These are phyloP conservation scores for Tillandsia fasciculata DNA, from an alignment of 176 grass and related monocot species.

Conservation along the genomic window DNA sequence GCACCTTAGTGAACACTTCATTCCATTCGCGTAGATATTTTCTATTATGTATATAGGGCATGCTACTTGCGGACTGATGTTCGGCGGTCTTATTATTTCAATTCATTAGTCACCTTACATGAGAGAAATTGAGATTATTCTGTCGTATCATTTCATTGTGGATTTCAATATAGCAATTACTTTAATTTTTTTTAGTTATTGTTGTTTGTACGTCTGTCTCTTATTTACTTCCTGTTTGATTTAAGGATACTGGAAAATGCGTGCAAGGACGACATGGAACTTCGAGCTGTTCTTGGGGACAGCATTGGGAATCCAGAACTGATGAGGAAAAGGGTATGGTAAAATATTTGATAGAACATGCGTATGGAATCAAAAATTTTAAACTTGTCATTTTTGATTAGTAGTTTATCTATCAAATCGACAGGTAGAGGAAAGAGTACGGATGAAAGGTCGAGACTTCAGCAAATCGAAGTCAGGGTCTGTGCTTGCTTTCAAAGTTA, in stretches of 20 bases:
- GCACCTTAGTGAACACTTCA: too few relatives aligned
- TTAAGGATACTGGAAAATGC: constrained; percentile 83
- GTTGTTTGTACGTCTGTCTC: not conserved
- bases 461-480: constrained; percentile 64
- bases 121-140: too few relatives aligned
- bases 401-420: not conserved
- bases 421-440: constrained; percentile 79
- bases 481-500: constrained; percentile 76
- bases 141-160: not conserved
- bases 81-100: too few relatives aligned
- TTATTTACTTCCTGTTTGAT: constrained; percentile 1
- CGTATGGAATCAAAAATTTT: not conserved
- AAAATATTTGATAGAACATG: not conserved
- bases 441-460: constrained; percentile 66
- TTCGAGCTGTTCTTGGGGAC: constrained; percentile 76
- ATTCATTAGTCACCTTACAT: too few relatives aligned
- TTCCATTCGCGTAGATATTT: too few relatives aligned
- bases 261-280: constrained; percentile 70
- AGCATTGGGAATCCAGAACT: constrained; percentile 87
- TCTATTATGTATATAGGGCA: too few relatives aligned
- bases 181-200: not conserved
- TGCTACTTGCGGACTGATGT: too few relatives aligned
- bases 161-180: not conserved
- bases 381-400: not conserved
- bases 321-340: constrained; percentile 77